phyloP scores from a whole-genome alignment of 176 grass and related monocot genomes.

The Microstegium vimineum region DNA sequence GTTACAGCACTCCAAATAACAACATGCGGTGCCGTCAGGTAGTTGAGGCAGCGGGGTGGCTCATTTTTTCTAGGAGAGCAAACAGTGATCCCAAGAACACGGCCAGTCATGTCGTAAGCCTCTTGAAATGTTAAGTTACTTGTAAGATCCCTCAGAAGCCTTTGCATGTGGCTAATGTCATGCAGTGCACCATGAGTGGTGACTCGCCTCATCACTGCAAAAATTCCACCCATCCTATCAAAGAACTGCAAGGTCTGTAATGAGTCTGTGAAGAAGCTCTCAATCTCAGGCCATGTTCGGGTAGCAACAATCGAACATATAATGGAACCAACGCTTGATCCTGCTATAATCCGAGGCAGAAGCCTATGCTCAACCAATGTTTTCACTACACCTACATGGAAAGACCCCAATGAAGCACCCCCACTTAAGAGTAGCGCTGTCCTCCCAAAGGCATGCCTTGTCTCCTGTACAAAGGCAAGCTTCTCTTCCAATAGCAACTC shows the following conservation, averaged over 20 bases:
- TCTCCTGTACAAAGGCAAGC: constrained; percentile 96
- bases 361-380: constrained; percentile 88
- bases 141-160: constrained; percentile 81
- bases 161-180: constrained; percentile 91
- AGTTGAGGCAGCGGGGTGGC: constrained; percentile 89
- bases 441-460: constrained; percentile 91
- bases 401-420: constrained; percentile 88
- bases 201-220: constrained; percentile 66
- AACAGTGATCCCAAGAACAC: constrained; percentile 88
- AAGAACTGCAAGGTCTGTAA: constrained; percentile 85
- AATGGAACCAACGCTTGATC: constrained; percentile 94
- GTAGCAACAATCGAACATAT: constrained; percentile 87
- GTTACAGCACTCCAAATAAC: constrained; percentile 99
- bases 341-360: constrained; percentile 86
- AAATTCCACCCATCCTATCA: constrained; percentile 81
- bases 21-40: constrained; percentile 88
- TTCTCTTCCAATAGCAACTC: constrained; percentile 88
- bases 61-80: constrained; percentile 96
- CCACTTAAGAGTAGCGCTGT: constrained; percentile 90
- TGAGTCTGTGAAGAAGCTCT: constrained; percentile 88
- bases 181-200: constrained; percentile 87
- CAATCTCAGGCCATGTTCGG: constrained; percentile 81
- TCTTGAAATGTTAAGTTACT: constrained; percentile 99
- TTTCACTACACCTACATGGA: constrained; percentile 93
- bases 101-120: constrained; percentile 92